phyloP scores from a whole-genome alignment of 2,329 filamentous ascomycete genomes.

The Penicillium sp. region DNA sequence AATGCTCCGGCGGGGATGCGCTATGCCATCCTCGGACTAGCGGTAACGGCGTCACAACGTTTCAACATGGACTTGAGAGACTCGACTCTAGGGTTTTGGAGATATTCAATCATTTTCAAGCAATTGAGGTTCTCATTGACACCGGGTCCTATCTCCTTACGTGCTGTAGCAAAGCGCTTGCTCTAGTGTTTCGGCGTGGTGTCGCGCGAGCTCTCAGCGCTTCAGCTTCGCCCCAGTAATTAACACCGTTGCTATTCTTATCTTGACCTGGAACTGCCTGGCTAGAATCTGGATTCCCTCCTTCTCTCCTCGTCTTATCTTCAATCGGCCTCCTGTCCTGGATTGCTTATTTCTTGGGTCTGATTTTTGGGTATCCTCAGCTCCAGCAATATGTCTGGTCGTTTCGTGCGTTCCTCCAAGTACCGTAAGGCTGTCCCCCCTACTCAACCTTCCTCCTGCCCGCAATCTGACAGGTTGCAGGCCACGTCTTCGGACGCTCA shows the following conservation, averaged over 20 bases:
- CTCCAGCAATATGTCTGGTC: slow-evolving; percentile 63
- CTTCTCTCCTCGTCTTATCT: slow-evolving; percentile 12
- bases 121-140: not conserved
- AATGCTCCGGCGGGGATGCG: slow-evolving; percentile 12
- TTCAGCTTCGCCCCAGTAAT: slow-evolving; percentile 14
- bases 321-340: slow-evolving; percentile 18
- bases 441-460: slow-evolving; percentile 21
- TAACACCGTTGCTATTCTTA: slow-evolving; percentile 16
- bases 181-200: slow-evolving; percentile 1
- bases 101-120: not conserved
- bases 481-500: slow-evolving; percentile 96
- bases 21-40: slow-evolving; percentile 23
- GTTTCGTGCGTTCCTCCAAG: slow-evolving; percentile 75
- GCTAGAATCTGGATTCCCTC: slow-evolving; percentile 10
- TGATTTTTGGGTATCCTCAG: slow-evolving; percentile 22
- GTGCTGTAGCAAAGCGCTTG: not conserved
- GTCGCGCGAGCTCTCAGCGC: not conserved
- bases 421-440: slow-evolving; percentile 61
- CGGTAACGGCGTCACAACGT: slow-evolving; percentile 19
- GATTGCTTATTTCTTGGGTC: slow-evolving; percentile 25
- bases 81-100: not conserved
- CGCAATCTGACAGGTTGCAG: slow-evolving; percentile 57
- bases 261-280: slow-evolving; percentile 8
- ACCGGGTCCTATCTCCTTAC: not conserved
- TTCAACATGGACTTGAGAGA: slow-evolving; percentile 5